Evolutionary conservation across 768 basidiomycete species (phyloP).

Genomic region (Serendipita sp.): DNA sequence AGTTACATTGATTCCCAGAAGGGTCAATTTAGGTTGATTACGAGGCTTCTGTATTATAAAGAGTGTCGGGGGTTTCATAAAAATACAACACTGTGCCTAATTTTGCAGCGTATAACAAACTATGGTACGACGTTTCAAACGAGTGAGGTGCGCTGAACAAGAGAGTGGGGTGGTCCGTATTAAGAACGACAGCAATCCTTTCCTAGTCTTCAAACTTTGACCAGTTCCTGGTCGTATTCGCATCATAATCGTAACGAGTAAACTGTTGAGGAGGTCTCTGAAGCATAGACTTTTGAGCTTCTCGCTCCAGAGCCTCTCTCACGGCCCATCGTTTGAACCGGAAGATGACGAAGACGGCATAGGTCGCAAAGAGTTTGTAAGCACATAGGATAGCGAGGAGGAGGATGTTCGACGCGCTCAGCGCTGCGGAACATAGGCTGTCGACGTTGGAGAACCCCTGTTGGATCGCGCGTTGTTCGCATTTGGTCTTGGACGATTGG

Average conservation of each 20-base stretch:
- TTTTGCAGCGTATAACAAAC: no score
- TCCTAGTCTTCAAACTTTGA: constrained; percentile 5
- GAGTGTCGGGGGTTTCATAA: no score
- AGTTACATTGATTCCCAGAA: no score
- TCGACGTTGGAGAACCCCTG: not conserved
- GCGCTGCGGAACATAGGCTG: not conserved
- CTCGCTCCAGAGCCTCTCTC: not conserved
- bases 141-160: no score
- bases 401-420: constrained; percentile 1
- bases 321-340: not conserved
- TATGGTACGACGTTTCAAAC: no score
- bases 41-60: no score
- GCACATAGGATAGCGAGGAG: not conserved
- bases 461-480: not conserved
- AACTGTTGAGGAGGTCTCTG: not conserved
- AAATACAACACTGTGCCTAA: no score
- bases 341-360: constrained; percentile 1
- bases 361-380: not conserved
- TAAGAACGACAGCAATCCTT: no score
- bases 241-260: not conserved
- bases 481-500: not conserved
- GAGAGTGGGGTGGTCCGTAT: no score
- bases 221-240: constrained; percentile 1
- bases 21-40: no score
- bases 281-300: not conserved